These are phyloP conservation scores for Mortierella alpina DNA, from an alignment of 192 early-diverging fungal genomes.

Conservation along the genomic window DNA sequence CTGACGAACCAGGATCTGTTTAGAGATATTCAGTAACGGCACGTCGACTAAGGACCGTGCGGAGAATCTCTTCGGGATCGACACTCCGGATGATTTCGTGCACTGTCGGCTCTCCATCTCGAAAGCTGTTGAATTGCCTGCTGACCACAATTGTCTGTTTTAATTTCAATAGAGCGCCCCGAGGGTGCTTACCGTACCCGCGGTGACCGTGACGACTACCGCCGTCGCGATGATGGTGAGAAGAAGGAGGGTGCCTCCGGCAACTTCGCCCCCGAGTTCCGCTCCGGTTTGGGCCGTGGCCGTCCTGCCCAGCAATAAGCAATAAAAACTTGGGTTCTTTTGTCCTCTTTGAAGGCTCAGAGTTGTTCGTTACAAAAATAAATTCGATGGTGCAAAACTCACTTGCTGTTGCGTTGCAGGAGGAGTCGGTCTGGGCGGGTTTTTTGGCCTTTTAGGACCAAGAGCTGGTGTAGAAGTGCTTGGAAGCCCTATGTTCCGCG, in stretches of 20 bases:
- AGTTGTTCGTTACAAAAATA: neutral
- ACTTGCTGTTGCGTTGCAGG: neutral
- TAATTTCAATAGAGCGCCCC: constrained; percentile 63
- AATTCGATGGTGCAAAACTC: constrained; percentile 15
- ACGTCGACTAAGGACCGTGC: too few species aligned
- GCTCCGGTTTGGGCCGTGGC: constrained; percentile 92
- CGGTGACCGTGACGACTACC: constrained; percentile 87
- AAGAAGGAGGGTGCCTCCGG: constrained; percentile 95
- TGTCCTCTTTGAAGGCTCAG: constrained; percentile 1
- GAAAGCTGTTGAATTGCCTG: neutral
- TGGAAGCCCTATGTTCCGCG: too few species aligned
- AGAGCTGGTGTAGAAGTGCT: too few species aligned
- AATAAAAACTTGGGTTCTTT: constrained; percentile 24
- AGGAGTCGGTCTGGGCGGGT: neutral
- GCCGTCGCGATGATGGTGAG: constrained; percentile 82
- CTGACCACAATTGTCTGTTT: neutral
- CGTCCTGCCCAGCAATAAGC: constrained; percentile 56
- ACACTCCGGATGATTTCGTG: too few species aligned
- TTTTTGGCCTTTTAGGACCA: neutral
- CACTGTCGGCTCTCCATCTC: neutral
- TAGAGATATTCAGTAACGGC: too few species aligned
- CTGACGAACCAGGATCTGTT: too few species aligned
- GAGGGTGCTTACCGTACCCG: constrained; percentile 72
- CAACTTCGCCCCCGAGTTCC: constrained; percentile 98
- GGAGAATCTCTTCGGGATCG: too few species aligned